These are phyloP conservation scores for Pythium scleroteichum DNA, from an alignment of 352 stramenopile genomes.

Conservation along the genomic window DNA sequence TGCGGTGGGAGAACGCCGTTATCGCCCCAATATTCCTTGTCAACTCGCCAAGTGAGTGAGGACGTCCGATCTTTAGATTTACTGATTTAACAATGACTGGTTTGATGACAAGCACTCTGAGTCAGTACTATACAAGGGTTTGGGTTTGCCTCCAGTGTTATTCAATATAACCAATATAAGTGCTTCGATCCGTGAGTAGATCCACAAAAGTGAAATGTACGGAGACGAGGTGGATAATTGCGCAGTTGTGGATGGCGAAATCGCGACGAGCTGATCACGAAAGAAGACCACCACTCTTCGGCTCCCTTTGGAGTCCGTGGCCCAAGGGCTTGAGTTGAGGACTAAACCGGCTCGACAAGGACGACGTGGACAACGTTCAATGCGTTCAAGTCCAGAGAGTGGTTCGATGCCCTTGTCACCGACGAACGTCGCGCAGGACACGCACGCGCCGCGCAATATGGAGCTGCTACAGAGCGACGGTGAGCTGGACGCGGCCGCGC, in stretches of 20 bases:
- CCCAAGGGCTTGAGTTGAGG: neutral
- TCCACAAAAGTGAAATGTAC: neutral
- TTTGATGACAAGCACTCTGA: slow-evolving; percentile 7
- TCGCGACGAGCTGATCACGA: neutral
- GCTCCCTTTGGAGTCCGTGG: neutral
- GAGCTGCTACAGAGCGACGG: neutral
- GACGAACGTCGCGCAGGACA: neutral
- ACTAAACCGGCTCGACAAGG: neutral
- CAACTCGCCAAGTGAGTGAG: neutral
- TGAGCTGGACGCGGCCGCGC: slow-evolving; percentile 14
- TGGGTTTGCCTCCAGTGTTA: too few species aligned
- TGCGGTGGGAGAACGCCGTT: slow-evolving; percentile 28
- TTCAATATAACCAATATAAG: too few species aligned
- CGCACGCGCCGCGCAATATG: too few species aligned
- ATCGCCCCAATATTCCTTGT: slow-evolving; percentile 27
- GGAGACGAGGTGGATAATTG: neutral
- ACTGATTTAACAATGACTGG: too few species aligned
- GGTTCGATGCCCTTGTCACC: neutral
- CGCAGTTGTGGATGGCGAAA: neutral
- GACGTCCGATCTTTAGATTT: too few species aligned
- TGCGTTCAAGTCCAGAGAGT: too few species aligned
- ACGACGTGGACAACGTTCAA: too few species aligned
- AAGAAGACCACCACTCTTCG: neutral
- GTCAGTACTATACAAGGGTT: too few species aligned
- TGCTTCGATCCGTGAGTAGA: neutral